These are phyloP conservation scores for Nadsonia fulvescens DNA, from an alignment of 805 yeast species.

Conservation along the genomic window DNA sequence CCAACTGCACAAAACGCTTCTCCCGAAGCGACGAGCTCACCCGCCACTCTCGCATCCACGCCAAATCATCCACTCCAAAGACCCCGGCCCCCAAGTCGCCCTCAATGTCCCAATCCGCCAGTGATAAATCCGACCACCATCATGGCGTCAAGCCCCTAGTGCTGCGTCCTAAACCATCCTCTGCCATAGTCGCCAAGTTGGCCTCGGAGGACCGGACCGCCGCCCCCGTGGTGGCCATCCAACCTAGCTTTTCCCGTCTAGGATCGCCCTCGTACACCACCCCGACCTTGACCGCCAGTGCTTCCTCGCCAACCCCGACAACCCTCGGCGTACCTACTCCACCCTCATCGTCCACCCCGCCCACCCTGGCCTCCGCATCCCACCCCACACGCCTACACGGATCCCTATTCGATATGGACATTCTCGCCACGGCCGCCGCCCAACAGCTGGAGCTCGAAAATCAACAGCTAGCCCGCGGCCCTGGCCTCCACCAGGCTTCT, in stretches of 20 bases:
- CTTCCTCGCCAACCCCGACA: constrained; percentile 9
- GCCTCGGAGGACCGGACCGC: constrained; percentile 5
- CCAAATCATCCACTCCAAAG: constrained; percentile 22
- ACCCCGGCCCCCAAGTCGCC: too few relatives aligned
- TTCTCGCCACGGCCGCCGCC: constrained; percentile 27
- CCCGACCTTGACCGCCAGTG: constrained; percentile 5
- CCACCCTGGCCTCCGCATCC: constrained; percentile 17
- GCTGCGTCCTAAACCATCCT: constrained; percentile 4
- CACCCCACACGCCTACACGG: constrained; percentile 8
- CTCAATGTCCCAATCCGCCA: too few relatives aligned
- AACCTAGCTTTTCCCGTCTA: neutral
- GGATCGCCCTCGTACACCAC: constrained; percentile 5
- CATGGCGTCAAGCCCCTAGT: constrained; percentile 8
- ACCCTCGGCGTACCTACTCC: constrained; percentile 15
- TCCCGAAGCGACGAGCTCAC: constrained; percentile 74
- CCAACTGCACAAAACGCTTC: constrained; percentile 70
- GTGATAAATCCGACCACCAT: constrained; percentile 7
- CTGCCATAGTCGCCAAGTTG: neutral
- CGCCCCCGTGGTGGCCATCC: constrained; percentile 7
- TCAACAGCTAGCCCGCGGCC: constrained; percentile 7
- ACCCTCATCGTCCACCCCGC: constrained; percentile 27
- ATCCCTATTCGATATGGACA: constrained; percentile 21
- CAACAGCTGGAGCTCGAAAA: constrained; percentile 25
- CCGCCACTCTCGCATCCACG: constrained; percentile 66
- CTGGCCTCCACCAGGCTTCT: constrained; percentile 3